These are phyloP conservation scores for Cryptococcus neoformans DNA, from an alignment of 1,284 basidiomycete species.

Conservation along the genomic window DNA sequence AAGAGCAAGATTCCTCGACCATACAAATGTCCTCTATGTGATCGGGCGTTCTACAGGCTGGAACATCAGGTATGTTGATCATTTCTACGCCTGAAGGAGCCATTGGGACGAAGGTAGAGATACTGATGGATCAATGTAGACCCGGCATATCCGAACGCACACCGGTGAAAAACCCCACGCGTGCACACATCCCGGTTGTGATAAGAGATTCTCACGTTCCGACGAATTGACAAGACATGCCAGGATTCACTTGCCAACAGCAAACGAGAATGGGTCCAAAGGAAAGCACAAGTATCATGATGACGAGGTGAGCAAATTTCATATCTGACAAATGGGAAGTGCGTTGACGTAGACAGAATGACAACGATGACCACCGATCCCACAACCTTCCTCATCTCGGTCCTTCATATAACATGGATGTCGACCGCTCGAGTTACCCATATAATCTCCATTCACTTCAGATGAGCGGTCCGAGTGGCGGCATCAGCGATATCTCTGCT, in stretches of 20 bases:
- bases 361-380: constrained; percentile 39
- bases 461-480: constrained; percentile 50
- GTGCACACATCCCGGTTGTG: constrained; percentile 91
- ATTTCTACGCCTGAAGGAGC: neutral
- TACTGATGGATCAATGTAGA: constrained; percentile 56
- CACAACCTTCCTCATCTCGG: constrained; percentile 39
- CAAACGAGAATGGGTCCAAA: constrained; percentile 34
- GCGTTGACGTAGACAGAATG: constrained; percentile 14
- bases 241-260: constrained; percentile 70
- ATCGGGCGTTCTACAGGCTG: constrained; percentile 81
- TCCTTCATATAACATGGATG: constrained; percentile 46
- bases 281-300: constrained; percentile 31
- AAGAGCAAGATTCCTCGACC: constrained; percentile 64
- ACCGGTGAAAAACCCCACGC: constrained; percentile 97
- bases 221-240: constrained; percentile 97
- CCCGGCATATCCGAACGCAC: constrained; percentile 95
- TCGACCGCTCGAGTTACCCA: constrained; percentile 38
- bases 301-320: constrained; percentile 31
- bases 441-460: constrained; percentile 38
- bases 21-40: constrained; percentile 94
- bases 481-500: constrained; percentile 56
- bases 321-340: neutral
- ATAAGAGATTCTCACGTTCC: constrained; percentile 95
- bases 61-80: constrained; percentile 74
- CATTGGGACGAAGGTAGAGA: neutral